These are phyloP conservation scores for Glonium stellatum DNA, from an alignment of 495 filamentous ascomycete species.

Conservation along the genomic window DNA sequence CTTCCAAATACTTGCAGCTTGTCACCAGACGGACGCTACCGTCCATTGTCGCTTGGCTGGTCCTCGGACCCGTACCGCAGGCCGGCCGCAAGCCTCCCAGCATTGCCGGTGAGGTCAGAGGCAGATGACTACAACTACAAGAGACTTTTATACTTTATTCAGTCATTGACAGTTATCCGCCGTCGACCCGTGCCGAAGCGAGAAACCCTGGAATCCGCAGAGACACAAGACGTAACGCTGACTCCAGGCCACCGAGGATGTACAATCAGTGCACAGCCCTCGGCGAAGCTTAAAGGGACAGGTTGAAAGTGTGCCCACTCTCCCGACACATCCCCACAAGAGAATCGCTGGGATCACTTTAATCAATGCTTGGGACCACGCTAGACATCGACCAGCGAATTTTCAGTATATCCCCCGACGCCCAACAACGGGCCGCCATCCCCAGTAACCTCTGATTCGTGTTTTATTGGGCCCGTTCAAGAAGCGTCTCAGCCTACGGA, in stretches of 20 bases:
- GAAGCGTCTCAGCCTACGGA: background rate
- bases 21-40: background rate
- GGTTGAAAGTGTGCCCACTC: background rate
- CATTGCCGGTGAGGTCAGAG: background rate
- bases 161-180: background rate
- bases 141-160: background rate
- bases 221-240: background rate
- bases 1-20: background rate
- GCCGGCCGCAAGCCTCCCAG: background rate
- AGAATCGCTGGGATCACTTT: conserved; percentile 5
- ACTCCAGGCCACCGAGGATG: background rate
- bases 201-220: too few species aligned
- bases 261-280: background rate
- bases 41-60: background rate
- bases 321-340: background rate
- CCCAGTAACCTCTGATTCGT: background rate
- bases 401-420: background rate
- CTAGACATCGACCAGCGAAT: background rate
- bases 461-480: background rate
- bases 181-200: background rate
- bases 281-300: background rate
- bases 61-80: background rate
- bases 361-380: conserved; percentile 2
- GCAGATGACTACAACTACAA: background rate
- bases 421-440: background rate